phyloP scores from a whole-genome alignment of 805 yeast genomes.

The Hanseniaspora hatyaiensis region DNA sequence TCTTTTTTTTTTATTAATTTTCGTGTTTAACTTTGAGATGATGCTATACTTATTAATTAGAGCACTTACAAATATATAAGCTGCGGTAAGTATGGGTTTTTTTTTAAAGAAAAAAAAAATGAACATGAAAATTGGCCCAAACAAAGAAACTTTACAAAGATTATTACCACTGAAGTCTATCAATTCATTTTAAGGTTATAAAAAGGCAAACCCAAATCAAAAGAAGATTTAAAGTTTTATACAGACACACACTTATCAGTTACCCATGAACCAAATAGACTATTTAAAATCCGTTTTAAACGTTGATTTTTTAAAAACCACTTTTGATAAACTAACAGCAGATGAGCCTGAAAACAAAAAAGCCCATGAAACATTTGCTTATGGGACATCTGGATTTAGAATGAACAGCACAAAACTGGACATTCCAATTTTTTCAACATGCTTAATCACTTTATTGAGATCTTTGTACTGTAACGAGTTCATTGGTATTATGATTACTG shows the following conservation, averaged over 20 bases:
- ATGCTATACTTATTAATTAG: too few relatives aligned
- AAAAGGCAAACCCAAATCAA: too few relatives aligned
- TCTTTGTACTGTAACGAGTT: constrained; percentile 59
- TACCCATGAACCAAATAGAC: not conserved
- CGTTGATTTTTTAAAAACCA: constrained; percentile 26
- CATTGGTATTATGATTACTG: constrained; percentile 94
- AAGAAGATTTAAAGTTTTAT: not conserved
- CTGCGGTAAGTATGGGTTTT: too few relatives aligned
- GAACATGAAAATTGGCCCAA: too few relatives aligned
- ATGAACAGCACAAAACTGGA: constrained; percentile 58
- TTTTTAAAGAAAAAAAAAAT: too few relatives aligned
- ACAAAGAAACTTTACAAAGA: not conserved
- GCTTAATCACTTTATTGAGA: constrained; percentile 69
- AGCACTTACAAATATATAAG: too few relatives aligned
- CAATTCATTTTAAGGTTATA: too few relatives aligned
- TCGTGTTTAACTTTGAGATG: too few relatives aligned
- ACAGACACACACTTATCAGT: not conserved
- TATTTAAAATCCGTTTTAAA: constrained; percentile 21
- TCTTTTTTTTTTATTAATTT: too few relatives aligned
- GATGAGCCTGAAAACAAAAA: constrained; percentile 14
- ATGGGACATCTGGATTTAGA: constrained; percentile 98
- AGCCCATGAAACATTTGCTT: constrained; percentile 36
- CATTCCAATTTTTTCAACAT: constrained; percentile 73
- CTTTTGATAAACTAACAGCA: constrained; percentile 2
- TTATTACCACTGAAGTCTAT: not conserved